phyloP scores from a whole-genome alignment of 2,329 filamentous ascomycete genomes.

The Truncatella angustata region DNA sequence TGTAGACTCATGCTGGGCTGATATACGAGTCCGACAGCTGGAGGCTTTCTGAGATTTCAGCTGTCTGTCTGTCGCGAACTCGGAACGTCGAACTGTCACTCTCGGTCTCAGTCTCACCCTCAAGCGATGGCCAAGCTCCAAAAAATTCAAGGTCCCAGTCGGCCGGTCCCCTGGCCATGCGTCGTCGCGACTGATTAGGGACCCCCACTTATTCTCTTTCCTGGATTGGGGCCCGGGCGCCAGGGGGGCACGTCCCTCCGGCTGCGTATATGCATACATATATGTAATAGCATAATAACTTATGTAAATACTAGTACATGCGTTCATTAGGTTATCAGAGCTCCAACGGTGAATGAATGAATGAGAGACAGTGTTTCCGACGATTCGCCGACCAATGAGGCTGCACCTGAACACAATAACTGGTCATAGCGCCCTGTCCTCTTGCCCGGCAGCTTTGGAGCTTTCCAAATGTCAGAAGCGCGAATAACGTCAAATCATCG shows the following conservation, averaged over 20 bases:
- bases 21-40: neutral
- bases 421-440: conserved; percentile 5
- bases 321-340: too few species aligned
- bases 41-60: too few species aligned
- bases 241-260: too few species aligned
- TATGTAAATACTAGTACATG: too few species aligned
- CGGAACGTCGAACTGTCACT: too few species aligned
- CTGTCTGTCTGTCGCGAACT: conserved; percentile 11
- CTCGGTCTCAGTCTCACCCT: too few species aligned
- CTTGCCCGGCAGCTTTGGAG: neutral
- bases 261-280: too few species aligned
- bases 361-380: too few species aligned
- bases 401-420: conserved; percentile 2
- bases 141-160: conserved; percentile 9
- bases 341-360: too few species aligned
- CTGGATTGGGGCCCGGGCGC: too few species aligned
- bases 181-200: neutral
- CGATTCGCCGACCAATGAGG: conserved; percentile 3
- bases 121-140: too few species aligned
- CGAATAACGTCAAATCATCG: conserved; percentile 14
- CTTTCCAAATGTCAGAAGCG: conserved; percentile 9
- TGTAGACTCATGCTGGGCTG: conserved; percentile 59
- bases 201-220: neutral
- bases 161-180: neutral
- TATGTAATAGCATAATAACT: too few species aligned